A percentile compares a stretch with the other conserved stretches of the same genome.
phyloP scores from a whole-genome alignment of 1,139 yeast genomes.

The Kodamaea sp. region DNA sequence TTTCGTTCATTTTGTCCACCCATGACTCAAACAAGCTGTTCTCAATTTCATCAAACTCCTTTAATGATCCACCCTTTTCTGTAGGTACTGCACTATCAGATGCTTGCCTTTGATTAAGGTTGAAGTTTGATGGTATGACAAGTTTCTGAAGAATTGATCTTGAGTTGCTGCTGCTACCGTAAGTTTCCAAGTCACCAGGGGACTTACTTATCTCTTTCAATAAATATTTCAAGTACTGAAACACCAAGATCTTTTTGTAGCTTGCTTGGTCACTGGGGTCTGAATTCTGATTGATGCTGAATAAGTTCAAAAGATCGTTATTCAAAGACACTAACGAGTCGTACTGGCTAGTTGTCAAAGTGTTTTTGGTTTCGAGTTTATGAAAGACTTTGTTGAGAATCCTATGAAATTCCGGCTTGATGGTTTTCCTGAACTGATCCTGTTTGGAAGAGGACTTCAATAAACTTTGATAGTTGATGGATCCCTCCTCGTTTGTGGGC shows the following conservation, averaged over 20 bases:
- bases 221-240: slow-evolving; percentile 44
- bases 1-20: slow-evolving; percentile 39
- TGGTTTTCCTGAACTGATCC: slow-evolving; percentile 24
- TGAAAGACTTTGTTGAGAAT: slow-evolving; percentile 37
- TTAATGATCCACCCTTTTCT: slow-evolving; percentile 3
- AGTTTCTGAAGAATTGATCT: slow-evolving; percentile 27
- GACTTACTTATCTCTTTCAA: slow-evolving; percentile 38
- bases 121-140: slow-evolving; percentile 39
- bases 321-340: slow-evolving; percentile 37
- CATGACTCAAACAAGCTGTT: slow-evolving; percentile 44
- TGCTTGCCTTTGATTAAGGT: slow-evolving; percentile 5
- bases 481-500: slow-evolving; percentile 1
- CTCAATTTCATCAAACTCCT: slow-evolving; percentile 47
- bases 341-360: slow-evolving; percentile 37
- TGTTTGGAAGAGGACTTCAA: slow-evolving; percentile 19
- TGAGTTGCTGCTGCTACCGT: slow-evolving; percentile 13
- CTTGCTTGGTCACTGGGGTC: slow-evolving; percentile 18
- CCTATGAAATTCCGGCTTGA: slow-evolving; percentile 33
- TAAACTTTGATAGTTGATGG: slow-evolving; percentile 9
- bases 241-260: slow-evolving; percentile 31
- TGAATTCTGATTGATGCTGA: slow-evolving; percentile 25
- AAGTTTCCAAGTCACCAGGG: slow-evolving; percentile 4
- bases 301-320: slow-evolving; percentile 27
- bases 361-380: slow-evolving; percentile 36
- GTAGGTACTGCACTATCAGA: slow-evolving; percentile 1